Conservation (phyloP, 2,329 filamentous ascomycete species). For the Colletotrichum chlorophyti region DNA sequence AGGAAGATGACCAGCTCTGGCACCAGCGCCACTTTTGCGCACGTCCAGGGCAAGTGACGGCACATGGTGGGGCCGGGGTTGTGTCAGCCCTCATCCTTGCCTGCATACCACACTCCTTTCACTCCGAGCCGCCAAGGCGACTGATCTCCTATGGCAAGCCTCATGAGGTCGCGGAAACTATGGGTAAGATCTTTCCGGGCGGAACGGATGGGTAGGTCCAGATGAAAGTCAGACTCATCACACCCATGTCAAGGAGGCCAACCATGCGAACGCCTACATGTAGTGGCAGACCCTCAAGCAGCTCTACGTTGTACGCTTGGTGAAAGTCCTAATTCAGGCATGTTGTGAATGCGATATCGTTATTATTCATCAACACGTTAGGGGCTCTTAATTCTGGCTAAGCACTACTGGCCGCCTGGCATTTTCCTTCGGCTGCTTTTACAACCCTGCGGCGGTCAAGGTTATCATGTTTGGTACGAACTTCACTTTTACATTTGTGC, state of each 20-base stretch:
- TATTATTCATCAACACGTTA: constrained; percentile 59
- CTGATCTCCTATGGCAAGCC: constrained; percentile 48
- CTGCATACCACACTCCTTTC: constrained; percentile 50
- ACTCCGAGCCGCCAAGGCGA: constrained; percentile 56
- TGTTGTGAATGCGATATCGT: too few species aligned
- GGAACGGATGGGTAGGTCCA: constrained; percentile 49
- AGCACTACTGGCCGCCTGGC: constrained; percentile 57
- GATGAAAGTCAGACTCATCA: constrained; percentile 51
- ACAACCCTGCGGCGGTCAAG: constrained; percentile 53
- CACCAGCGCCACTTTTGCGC: constrained; percentile 46
- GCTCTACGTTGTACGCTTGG: constrained; percentile 50
- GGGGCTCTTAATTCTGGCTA: too few species aligned
- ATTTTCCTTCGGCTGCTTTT: constrained; percentile 56
- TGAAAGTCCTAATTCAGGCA: too few species aligned
- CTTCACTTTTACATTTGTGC: constrained; percentile 56
- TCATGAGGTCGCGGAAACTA: constrained; percentile 46
- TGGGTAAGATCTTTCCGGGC: constrained; percentile 47
- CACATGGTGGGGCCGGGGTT: constrained; percentile 56
- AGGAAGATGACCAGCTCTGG: constrained; percentile 50
- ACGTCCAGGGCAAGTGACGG: constrained; percentile 53
- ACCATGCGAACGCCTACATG: constrained; percentile 46
- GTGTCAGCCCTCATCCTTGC: constrained; percentile 52
- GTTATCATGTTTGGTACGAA: constrained; percentile 52
- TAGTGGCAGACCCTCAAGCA: constrained; percentile 51
- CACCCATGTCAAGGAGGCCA: constrained; percentile 45